Evolutionary conservation across 192 early-diverging fungal species (phyloP).

Genomic region (Linderina pennispora): DNA sequence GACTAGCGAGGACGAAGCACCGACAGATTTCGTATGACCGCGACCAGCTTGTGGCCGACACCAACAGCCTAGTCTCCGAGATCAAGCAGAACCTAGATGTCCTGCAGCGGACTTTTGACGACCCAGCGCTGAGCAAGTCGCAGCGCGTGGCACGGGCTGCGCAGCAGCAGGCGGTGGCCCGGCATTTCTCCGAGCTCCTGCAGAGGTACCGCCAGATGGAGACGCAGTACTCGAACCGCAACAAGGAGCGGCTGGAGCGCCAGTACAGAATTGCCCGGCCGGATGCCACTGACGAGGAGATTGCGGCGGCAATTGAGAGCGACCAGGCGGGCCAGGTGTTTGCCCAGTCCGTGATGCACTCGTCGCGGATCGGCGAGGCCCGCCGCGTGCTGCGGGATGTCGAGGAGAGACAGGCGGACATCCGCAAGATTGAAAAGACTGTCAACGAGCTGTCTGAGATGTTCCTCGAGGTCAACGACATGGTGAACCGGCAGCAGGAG

Average conservation of each 20-base stretch:
- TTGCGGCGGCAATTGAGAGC: constrained; percentile 34
- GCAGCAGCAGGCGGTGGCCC: constrained; percentile 30
- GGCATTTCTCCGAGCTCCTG: constrained; percentile 36
- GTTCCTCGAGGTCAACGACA: constrained; percentile 41
- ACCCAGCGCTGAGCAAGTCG: constrained; percentile 29
- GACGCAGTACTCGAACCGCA: constrained; percentile 41
- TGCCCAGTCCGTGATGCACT: constrained; percentile 38
- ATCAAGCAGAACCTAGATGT: constrained; percentile 39
- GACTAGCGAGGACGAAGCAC: constrained; percentile 37
- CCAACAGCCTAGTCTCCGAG: constrained; percentile 21
- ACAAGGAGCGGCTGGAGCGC: constrained; percentile 40
- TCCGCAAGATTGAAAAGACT: constrained; percentile 44
- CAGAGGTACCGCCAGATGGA: constrained; percentile 46
- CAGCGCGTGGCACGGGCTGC: constrained; percentile 30
- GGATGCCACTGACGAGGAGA: constrained; percentile 37
- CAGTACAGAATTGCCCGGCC: constrained; percentile 47
- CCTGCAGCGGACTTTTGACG: constrained; percentile 26
- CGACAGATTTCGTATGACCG: constrained; percentile 36
- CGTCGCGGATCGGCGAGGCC: constrained; percentile 25
- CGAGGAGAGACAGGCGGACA: constrained; percentile 45
- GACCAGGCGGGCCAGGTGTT: constrained; percentile 47
- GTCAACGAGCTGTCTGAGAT: constrained; percentile 37
- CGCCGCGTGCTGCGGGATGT: constrained; percentile 43
- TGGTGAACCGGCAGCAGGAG: constrained; percentile 50
- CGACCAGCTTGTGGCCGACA: constrained; percentile 39